Base-by-base conservation (phyloP, 768 basidiomycete genomes). In the Mycena latifolia region DNA sequence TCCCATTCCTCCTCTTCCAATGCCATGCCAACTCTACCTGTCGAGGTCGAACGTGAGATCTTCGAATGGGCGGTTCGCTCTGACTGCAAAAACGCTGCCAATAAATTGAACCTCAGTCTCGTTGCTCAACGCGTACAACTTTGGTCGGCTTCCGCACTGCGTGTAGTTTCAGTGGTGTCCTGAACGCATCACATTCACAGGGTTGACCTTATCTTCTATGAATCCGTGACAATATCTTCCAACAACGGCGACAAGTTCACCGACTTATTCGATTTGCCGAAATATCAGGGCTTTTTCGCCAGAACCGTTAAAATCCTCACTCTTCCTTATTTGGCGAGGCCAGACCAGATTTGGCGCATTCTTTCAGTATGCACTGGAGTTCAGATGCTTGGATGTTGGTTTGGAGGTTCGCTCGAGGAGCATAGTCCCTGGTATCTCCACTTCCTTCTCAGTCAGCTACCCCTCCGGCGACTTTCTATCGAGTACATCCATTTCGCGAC, bases 91-190 rank as follows among this genome's bases (percentile, higher is more conserved):
- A 47, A 64, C 24, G 39, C 47, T 14, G 31, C 25, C 5, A 14
- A 46, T 9, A 62, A 54, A 28, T 25, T 65, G 45, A 53, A 53
- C 45, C 33, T 65, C 33, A 47, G 56, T 27, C 22, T 59, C 2
- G 35, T 59, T 14, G 63, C 63, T 15, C 56, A 37, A n/a, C 63
- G 52, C n/a, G 57, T 65, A 39, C 50, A 50, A n/a, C 22, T 24
- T 51, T 65, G 63, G 63, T 58, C 31, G 4, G n/a, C 20, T n/a
- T n/a, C n/a, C n/a, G n/a, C n/a, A n/a, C n/a, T n/a, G n/a, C n/a
- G n/a, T n/a, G n/a, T n/a, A n/a, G n/a, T n/a, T n/a, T n/a, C n/a
- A 28, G 7, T 6, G 5, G 7, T 29, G 48, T 8, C 4, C 48
- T 29, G 48, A 24, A 25, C n/a, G n/a, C n/a, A n/a, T n/a, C 14